Percentiles rank a stretch among this genome's conserved stretches.
Evolutionary conservation across 1,139 yeast genomes (phyloP).

Genomic region (Magnusiomyces paraingens): DNA sequence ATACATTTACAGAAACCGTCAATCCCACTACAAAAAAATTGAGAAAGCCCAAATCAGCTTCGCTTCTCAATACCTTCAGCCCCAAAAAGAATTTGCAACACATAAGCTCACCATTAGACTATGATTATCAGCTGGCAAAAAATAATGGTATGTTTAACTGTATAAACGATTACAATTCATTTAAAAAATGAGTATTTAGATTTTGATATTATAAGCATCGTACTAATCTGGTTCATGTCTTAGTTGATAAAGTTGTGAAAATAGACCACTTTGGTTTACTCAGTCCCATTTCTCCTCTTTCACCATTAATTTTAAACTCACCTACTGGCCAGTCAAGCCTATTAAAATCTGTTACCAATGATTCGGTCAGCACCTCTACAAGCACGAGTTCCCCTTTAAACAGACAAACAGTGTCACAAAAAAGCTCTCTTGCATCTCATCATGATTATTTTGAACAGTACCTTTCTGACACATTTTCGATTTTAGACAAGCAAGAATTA

Average conservation of each 20-base stretch:
- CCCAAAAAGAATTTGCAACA: neutral
- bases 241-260: neutral
- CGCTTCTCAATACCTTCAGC: neutral
- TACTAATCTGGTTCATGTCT: conserved; percentile 1
- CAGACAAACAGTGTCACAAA: too few relatives aligned
- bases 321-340: neutral
- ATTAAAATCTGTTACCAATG: too few relatives aligned
- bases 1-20: too few relatives aligned
- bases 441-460: conserved; percentile 2
- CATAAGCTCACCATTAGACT: neutral
- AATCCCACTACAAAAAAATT: too few relatives aligned
- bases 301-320: neutral
- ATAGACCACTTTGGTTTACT: neutral
- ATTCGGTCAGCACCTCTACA: too few relatives aligned
- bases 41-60: too few relatives aligned
- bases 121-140: neutral
- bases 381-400: too few relatives aligned
- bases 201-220: neutral
- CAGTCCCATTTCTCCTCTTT: conserved; percentile 4
- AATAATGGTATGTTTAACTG: too few relatives aligned
- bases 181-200: too few relatives aligned
- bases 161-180: too few relatives aligned
- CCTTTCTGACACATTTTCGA: neutral
- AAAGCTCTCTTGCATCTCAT: too few relatives aligned
- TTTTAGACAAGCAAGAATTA: neutral